A percentile compares a stretch with the other conserved stretches of the same genome.
Evolutionary conservation across 2,329 filamentous ascomycete genomes (phyloP).

Genomic region (Phoma sp.): DNA sequence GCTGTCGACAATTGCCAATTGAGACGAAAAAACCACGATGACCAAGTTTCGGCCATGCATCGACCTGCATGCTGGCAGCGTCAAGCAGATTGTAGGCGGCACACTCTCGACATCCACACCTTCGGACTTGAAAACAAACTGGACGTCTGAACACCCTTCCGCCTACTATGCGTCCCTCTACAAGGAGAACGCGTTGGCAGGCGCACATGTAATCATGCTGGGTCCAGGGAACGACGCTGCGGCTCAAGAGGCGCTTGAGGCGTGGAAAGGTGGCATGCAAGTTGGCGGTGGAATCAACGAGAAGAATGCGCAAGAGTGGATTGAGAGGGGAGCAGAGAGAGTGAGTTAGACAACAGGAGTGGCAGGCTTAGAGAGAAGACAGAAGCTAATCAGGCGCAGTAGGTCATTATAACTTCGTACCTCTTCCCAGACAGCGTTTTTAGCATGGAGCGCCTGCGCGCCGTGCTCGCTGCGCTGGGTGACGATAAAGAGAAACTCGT

Average conservation of each 20-base stretch:
- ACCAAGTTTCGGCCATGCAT: conserved; percentile 96
- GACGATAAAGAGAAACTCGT: conserved; percentile 82
- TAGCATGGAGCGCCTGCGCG: conserved; percentile 75
- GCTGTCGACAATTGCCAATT: not conserved
- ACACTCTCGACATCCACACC: conserved; percentile 64
- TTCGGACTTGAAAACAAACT: conserved; percentile 78
- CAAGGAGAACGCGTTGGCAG: conserved; percentile 72
- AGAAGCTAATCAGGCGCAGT: conserved; percentile 40
- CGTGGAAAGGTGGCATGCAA: conserved; percentile 83
- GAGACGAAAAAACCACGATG: conserved; percentile 59
- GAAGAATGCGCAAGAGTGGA: conserved; percentile 82
- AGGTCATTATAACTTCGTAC: conserved; percentile 97
- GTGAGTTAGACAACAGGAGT: conserved; percentile 57
- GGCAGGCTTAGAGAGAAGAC: not conserved
- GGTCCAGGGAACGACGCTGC: conserved; percentile 85
- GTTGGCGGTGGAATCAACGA: conserved; percentile 94
- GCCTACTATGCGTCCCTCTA: conserved; percentile 84
- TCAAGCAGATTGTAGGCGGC: conserved; percentile 98
- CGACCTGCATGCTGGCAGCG: conserved; percentile 94
- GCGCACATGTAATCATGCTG: conserved; percentile 96
- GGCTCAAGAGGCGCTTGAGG: conserved; percentile 74
- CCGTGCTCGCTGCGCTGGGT: conserved; percentile 73
- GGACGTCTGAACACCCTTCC: conserved; percentile 83
- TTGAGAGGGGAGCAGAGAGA: conserved; percentile 87
- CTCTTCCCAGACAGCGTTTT: conserved; percentile 87